phyloP scores from a whole-genome alignment of 2,329 filamentous ascomycete species.

The Pseudogymnoascus sp. region DNA sequence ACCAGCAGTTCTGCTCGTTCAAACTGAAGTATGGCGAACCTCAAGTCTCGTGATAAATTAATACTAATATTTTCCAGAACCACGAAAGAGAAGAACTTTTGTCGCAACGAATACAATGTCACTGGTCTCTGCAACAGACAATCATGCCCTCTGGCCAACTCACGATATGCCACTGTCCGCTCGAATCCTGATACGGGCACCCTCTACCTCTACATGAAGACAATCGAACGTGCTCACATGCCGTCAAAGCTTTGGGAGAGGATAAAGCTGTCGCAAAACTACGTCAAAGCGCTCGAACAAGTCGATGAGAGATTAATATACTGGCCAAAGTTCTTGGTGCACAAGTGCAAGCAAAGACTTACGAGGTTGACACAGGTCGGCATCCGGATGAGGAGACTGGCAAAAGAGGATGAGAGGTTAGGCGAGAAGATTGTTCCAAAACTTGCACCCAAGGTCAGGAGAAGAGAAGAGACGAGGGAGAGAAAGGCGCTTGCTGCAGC shows the following conservation, averaged over 20 bases:
- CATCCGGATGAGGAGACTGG: constrained; percentile 69
- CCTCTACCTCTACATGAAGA: constrained; percentile 96
- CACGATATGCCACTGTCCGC: constrained; percentile 84
- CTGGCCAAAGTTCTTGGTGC: constrained; percentile 86
- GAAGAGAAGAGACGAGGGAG: constrained; percentile 67
- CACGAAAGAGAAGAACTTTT: constrained; percentile 84
- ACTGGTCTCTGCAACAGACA: constrained; percentile 77
- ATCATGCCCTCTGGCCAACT: constrained; percentile 85
- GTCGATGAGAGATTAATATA: constrained; percentile 82
- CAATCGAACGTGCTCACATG: constrained; percentile 77
- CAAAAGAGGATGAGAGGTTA: constrained; percentile 79
- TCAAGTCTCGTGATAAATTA: constrained; percentile 24
- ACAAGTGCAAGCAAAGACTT: constrained; percentile 94
- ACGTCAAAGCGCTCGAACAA: constrained; percentile 78
- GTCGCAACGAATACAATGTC: constrained; percentile 88
- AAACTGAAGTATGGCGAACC: constrained; percentile 65
- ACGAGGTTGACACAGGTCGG: constrained; percentile 88
- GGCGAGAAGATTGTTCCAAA: constrained; percentile 84
- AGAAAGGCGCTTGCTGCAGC: constrained; percentile 73
- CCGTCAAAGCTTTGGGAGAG: constrained; percentile 92
- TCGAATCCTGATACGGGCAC: constrained; percentile 70
- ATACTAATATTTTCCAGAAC: constrained; percentile 41
- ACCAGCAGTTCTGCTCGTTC: constrained; percentile 90
- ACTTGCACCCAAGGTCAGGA: constrained; percentile 80
- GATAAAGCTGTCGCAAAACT: constrained; percentile 84